These are phyloP conservation scores for Aureobasidium sp. DNA, from an alignment of 2,329 filamentous ascomycete genomes.

Conservation along the genomic window DNA sequence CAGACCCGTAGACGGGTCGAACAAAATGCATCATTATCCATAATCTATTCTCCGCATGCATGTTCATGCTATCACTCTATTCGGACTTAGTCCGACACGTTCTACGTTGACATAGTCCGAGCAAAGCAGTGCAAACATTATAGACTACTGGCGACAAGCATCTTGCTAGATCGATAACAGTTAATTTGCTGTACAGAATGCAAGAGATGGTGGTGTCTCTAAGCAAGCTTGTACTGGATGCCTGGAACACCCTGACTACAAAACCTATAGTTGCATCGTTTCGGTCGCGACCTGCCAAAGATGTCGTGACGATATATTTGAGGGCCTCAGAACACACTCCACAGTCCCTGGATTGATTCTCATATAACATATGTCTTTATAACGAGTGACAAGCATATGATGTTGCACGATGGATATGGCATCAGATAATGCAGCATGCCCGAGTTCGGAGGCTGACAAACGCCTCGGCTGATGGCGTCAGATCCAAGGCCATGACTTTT, in stretches of 20 bases:
- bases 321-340: too few species aligned
- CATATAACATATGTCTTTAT: neutral
- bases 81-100: neutral
- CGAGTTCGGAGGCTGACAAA: constrained; percentile 12
- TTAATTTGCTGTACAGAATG: neutral
- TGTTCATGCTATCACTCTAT: neutral
- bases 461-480: constrained; percentile 3
- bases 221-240: neutral
- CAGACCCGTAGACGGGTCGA: neutral
- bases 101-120: neutral
- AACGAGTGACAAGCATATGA: neutral
- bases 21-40: constrained; percentile 8
- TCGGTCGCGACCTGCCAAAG: neutral
- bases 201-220: neutral
- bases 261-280: neutral
- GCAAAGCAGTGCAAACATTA: neutral
- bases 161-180: neutral
- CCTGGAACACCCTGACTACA: neutral
- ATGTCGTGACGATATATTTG: too few species aligned
- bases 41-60: neutral
- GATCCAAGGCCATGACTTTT: neutral
- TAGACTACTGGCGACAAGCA: neutral
- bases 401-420: neutral
- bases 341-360: neutral
- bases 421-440: neutral